These are phyloP conservation scores for Botrytis fragariae DNA, from an alignment of 2,329 filamentous ascomycete species.

Conservation along the genomic window DNA sequence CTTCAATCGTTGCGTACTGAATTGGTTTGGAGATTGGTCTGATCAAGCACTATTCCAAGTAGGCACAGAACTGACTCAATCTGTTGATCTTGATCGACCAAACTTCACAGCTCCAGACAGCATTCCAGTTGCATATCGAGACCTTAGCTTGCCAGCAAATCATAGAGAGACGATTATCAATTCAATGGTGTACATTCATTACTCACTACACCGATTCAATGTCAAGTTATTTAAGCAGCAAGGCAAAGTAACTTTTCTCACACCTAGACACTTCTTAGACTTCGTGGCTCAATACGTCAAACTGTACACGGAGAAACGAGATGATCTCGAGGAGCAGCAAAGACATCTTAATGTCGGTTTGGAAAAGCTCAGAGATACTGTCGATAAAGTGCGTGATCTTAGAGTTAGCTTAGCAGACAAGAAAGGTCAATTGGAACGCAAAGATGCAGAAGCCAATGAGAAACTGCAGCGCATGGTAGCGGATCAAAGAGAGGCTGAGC, in stretches of 20 bases:
- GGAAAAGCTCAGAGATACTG: constrained; percentile 93
- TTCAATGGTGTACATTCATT: constrained; percentile 98
- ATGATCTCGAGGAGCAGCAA: constrained; percentile 97
- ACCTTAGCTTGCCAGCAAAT: constrained; percentile 77
- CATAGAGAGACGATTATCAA: constrained; percentile 94
- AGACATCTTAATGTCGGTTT: constrained; percentile 97
- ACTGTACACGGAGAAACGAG: constrained; percentile 96
- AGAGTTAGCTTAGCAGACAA: constrained; percentile 89
- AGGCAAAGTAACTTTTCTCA: constrained; percentile 87
- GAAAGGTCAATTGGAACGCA: constrained; percentile 87
- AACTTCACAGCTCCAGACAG: constrained; percentile 85
- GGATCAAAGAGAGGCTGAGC: constrained; percentile 91
- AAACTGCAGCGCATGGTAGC: constrained; percentile 97
- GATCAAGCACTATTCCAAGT: constrained; percentile 99
- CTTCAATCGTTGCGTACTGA: constrained; percentile 99
- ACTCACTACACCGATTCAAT: constrained; percentile 90
- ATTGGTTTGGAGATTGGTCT: constrained; percentile 99
- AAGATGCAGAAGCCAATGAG: constrained; percentile 93
- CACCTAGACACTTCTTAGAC: constrained; percentile 94
- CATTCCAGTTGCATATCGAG: constrained; percentile 88
- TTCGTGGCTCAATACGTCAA: constrained; percentile 98
- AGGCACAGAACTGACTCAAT: constrained; percentile 89
- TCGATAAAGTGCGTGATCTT: constrained; percentile 93
- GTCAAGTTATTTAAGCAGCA: constrained; percentile 85
- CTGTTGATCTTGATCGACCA: constrained; percentile 88